Evolutionary conservation across 257 asterid genomes (phyloP).

Genomic region (Solanum gandarillasii): DNA sequence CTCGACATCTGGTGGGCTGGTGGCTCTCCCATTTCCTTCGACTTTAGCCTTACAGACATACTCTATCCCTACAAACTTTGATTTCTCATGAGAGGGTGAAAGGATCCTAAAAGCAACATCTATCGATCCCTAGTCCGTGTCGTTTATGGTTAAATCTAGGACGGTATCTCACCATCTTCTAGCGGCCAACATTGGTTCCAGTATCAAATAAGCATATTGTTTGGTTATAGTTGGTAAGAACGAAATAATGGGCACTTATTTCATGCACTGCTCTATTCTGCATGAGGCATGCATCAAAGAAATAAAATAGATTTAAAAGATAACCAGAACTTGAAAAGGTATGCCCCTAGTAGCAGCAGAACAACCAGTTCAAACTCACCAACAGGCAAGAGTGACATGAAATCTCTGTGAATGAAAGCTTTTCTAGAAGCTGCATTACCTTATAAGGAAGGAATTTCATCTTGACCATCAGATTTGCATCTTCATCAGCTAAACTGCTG

Average conservation of each 20-base stretch:
- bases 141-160: not conserved
- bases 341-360: not conserved
- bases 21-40: not conserved
- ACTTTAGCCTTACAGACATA: not conserved
- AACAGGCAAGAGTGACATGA: not conserved
- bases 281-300: not conserved
- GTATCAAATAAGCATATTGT: not conserved
- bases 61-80: not conserved
- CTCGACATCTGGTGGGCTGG: not conserved
- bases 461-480: slow-evolving; percentile 97
- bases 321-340: not conserved
- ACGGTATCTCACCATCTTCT: not conserved
- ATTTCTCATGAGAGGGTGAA: not conserved
- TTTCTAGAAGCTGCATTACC: slow-evolving; percentile 24
- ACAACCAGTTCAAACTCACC: not conserved
- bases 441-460: slow-evolving; percentile 89
- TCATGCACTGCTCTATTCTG: not conserved
- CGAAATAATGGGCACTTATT: not conserved
- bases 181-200: not conserved
- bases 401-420: not conserved
- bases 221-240: not conserved
- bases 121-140: not conserved
- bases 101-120: not conserved
- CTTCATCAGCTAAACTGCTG: slow-evolving; percentile 81
- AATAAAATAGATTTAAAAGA: not conserved